Percentiles rank a stretch among this genome's conserved stretches.
phyloP scores from a whole-genome alignment of 768 basidiomycete species.

The Cantharellus cinnabarinus region DNA sequence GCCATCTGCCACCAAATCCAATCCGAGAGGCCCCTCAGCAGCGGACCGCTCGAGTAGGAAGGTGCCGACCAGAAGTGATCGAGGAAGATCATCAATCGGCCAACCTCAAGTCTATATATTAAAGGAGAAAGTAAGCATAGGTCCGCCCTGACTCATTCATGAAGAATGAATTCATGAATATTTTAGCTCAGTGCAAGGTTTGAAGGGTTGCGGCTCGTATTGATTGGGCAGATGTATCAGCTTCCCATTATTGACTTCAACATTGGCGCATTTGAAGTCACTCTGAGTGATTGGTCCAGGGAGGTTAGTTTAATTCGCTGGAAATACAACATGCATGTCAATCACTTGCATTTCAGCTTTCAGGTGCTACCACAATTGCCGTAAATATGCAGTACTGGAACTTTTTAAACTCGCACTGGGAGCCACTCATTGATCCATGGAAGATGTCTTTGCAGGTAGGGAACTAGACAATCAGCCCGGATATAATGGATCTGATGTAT shows the following conservation, averaged over 20 bases:
- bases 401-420: conserved; percentile 93
- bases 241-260: conserved; percentile 83
- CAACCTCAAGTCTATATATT: conserved; percentile 21
- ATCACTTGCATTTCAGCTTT: conserved; percentile 32
- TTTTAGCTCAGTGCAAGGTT: conserved; percentile 61
- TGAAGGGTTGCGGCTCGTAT: conserved; percentile 79
- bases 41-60: neutral
- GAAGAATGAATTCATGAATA: neutral
- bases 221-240: conserved; percentile 90
- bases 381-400: conserved; percentile 92
- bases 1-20: too few relatives aligned
- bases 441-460: conserved; percentile 52
- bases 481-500: too few relatives aligned
- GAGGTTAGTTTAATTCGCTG: conserved; percentile 30
- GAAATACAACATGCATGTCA: neutral
- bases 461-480: neutral
- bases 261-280: conserved; percentile 63
- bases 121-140: conserved; percentile 51
- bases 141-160: neutral
- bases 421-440: conserved; percentile 95
- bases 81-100: neutral
- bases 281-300: conserved; percentile 85
- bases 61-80: neutral
- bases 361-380: conserved; percentile 62
- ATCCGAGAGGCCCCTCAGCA: too few relatives aligned